These are phyloP conservation scores for Boletus edulis DNA, from an alignment of 768 basidiomycete genomes.

Conservation along the genomic window DNA sequence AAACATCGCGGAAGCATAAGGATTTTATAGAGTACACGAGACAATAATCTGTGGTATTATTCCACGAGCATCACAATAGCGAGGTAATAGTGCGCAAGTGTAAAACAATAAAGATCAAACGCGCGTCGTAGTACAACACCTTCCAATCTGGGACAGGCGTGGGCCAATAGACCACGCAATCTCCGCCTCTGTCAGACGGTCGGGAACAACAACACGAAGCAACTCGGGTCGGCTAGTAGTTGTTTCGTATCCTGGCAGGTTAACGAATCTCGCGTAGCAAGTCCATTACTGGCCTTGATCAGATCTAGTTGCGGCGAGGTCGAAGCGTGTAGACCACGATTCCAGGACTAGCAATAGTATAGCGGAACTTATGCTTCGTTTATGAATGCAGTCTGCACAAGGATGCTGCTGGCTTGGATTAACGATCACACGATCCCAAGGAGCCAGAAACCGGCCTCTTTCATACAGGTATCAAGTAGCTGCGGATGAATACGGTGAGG, in stretches of 20 bases:
- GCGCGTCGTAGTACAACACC: slow-evolving; percentile 13
- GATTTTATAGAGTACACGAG: slow-evolving; percentile 18
- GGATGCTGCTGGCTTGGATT: too few species aligned
- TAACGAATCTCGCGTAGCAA: too few species aligned
- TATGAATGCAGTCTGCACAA: too few species aligned
- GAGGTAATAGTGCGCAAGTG: not conserved
- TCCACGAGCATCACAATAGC: not conserved
- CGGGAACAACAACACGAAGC: not conserved
- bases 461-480: too few species aligned
- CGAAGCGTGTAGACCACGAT: too few species aligned
- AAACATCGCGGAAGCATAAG: not conserved
- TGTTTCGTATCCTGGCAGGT: not conserved
- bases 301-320: too few species aligned
- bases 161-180: not conserved
- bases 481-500: too few species aligned
- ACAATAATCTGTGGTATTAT: slow-evolving; percentile 14
- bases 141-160: slow-evolving; percentile 16
- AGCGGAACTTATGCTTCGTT: too few species aligned
- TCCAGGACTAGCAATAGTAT: too few species aligned
- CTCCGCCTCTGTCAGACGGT: not conserved
- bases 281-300: too few species aligned
- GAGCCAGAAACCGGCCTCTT: too few species aligned
- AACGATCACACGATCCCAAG: too few species aligned
- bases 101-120: slow-evolving; percentile 17
- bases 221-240: not conserved